These are phyloP conservation scores for Tricholoma bakamatsutake DNA, from an alignment of 768 basidiomycete genomes.

Conservation along the genomic window DNA sequence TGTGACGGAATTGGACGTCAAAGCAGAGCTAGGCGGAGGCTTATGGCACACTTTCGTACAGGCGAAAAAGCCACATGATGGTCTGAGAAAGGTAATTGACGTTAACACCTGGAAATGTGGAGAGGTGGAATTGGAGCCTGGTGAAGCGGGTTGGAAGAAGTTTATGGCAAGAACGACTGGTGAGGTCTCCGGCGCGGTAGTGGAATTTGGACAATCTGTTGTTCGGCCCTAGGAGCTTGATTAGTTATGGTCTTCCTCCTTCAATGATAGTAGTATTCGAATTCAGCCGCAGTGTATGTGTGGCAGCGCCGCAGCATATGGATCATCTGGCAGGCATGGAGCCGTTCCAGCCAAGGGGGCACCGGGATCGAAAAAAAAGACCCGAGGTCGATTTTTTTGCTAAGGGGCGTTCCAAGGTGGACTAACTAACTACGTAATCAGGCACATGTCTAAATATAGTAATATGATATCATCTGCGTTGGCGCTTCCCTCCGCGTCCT, in stretches of 20 bases:
- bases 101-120: constrained; percentile 18
- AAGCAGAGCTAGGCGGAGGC: constrained; percentile 16
- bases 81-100: constrained; percentile 12
- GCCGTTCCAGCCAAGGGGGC: too few relatives aligned
- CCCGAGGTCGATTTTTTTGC: too few relatives aligned
- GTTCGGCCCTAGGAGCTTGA: constrained; percentile 10
- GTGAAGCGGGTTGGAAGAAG: constrained; percentile 17
- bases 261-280: not conserved
- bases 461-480: too few relatives aligned
- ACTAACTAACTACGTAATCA: too few relatives aligned
- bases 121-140: constrained; percentile 13
- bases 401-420: too few relatives aligned
- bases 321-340: too few relatives aligned
- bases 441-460: too few relatives aligned
- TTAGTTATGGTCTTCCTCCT: not conserved
- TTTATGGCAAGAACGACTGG: constrained; percentile 15
- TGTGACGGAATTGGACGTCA: constrained; percentile 13
- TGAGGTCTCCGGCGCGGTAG: constrained; percentile 13
- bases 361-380: too few relatives aligned
- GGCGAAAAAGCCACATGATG: constrained; percentile 15
- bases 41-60: constrained; percentile 14
- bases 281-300: too few relatives aligned
- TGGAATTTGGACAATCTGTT: constrained; percentile 12
- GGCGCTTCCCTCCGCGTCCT: too few relatives aligned
- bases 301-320: too few relatives aligned